Evolutionary conservation across 208 protist genomes (phyloP).

Genomic region (Wallacemonas sp.): DNA sequence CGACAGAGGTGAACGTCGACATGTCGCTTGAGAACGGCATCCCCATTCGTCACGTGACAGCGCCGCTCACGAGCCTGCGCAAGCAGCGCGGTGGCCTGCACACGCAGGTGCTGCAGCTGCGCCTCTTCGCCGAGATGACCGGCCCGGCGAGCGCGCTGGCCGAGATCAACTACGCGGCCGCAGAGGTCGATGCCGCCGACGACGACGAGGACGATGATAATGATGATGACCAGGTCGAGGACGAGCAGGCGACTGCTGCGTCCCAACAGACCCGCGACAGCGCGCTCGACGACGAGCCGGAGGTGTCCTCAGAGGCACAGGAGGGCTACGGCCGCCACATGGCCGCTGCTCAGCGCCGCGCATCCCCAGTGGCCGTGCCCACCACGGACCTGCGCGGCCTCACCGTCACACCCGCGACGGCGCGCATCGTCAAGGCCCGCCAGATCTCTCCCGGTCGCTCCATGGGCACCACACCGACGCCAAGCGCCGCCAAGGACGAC

Average conservation of each 20-base stretch:
- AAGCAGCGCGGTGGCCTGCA: constrained; percentile 41
- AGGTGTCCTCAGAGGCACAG: neutral
- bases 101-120: constrained; percentile 33
- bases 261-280: neutral
- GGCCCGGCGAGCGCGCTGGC: constrained; percentile 21
- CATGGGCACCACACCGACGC: neutral
- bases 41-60: constrained; percentile 37
- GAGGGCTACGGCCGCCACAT: neutral
- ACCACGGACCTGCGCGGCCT: neutral
- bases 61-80: constrained; percentile 42
- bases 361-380: neutral
- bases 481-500: neutral
- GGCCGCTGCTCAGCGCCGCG: neutral
- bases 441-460: constrained; percentile 12
- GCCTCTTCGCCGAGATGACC: constrained; percentile 29
- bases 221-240: neutral
- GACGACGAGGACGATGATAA: constrained; percentile 25
- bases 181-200: constrained; percentile 19
- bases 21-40: constrained; percentile 41
- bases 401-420: neutral
- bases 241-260: too few species aligned
- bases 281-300: neutral
- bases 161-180: constrained; percentile 27
- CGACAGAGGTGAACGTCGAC: constrained; percentile 34
- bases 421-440: constrained; percentile 16